phyloP scores from a whole-genome alignment of 257 asterid species.

The Orobanche coerulescens region DNA sequence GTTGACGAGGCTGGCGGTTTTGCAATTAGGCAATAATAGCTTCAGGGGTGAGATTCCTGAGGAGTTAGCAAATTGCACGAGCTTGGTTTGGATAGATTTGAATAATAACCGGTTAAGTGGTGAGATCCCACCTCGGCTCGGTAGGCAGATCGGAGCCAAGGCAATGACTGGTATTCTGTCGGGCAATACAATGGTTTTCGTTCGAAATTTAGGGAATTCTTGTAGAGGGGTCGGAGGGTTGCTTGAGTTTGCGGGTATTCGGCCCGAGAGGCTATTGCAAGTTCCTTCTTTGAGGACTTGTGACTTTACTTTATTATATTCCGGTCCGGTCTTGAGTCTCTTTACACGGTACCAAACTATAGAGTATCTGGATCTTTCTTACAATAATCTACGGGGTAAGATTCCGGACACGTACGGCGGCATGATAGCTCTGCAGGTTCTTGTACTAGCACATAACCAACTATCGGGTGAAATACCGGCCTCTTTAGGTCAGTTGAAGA shows the following conservation, averaged over 20 bases:
- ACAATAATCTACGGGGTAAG: slow-evolving; percentile 75
- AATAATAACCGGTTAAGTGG: slow-evolving; percentile 66
- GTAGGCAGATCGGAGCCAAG: slow-evolving; percentile 73
- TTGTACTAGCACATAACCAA: slow-evolving; percentile 69
- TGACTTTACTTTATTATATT: slow-evolving; percentile 72
- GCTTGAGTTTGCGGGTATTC: slow-evolving; percentile 79
- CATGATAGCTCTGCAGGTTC: slow-evolving; percentile 87
- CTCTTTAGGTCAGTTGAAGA: slow-evolving; percentile 68
- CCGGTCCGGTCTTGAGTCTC: slow-evolving; percentile 78
- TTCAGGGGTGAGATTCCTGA: slow-evolving; percentile 69
- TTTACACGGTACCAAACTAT: slow-evolving; percentile 76
- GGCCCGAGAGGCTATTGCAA: slow-evolving; percentile 70
- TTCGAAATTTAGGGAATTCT: slow-evolving; percentile 74
- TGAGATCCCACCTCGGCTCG: slow-evolving; percentile 80
- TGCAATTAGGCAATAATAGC: slow-evolving; percentile 78
- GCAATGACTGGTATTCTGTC: slow-evolving; percentile 74
- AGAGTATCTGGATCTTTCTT: slow-evolving; percentile 88
- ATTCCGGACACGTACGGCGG: slow-evolving; percentile 84
- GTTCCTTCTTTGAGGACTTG: slow-evolving; percentile 76
- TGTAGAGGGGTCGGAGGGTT: slow-evolving; percentile 94
- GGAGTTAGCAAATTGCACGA: slow-evolving; percentile 62
- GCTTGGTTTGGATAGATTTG: slow-evolving; percentile 82
- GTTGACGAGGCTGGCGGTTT: slow-evolving; percentile 65
- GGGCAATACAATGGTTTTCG: slow-evolving; percentile 81
- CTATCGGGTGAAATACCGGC: slow-evolving; percentile 83